Evolutionary conservation across 139 green algal genomes (phyloP).

Genomic region (Diplosphaera chodatii): DNA sequence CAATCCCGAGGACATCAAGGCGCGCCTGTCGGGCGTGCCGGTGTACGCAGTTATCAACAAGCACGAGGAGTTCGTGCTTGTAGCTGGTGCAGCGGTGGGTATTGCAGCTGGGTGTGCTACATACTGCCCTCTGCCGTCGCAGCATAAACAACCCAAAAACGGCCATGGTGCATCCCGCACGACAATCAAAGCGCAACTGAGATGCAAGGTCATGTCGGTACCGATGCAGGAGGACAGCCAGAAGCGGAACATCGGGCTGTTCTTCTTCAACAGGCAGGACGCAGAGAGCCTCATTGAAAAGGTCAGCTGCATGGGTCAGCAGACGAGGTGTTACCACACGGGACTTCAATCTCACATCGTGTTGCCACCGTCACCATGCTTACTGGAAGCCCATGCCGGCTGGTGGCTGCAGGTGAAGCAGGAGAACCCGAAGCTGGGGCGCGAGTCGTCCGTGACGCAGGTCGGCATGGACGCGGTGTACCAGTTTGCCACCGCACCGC

Average conservation of each 20-base stretch:
- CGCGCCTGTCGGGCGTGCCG: constrained; percentile 58
- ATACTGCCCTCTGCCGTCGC: no score
- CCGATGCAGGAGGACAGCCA: constrained; percentile 43
- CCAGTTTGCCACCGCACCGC: constrained; percentile 32
- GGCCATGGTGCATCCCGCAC: no score
- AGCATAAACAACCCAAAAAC: no score
- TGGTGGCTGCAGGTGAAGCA: no score
- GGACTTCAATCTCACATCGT: no score
- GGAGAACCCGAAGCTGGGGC: constrained; percentile 67
- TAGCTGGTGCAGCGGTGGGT: constrained; percentile 74
- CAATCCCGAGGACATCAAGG: constrained; percentile 69
- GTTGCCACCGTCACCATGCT: no score
- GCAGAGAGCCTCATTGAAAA: constrained; percentile 70
- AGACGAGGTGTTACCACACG: no score
- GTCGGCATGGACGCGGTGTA: constrained; percentile 80
- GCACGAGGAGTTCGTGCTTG: constrained; percentile 85
- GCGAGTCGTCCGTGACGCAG: constrained; percentile 55
- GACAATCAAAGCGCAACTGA: no score
- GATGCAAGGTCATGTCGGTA: no score
- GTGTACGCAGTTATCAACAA: constrained; percentile 85
- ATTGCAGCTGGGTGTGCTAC: no score
- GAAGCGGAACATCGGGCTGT: constrained; percentile 69
- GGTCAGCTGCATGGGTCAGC: no score
- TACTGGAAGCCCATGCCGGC: no score
- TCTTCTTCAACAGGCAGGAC: constrained; percentile 75